Conservation (phyloP, 768 basidiomycete species). For the Mycena capillaripes region DNA sequence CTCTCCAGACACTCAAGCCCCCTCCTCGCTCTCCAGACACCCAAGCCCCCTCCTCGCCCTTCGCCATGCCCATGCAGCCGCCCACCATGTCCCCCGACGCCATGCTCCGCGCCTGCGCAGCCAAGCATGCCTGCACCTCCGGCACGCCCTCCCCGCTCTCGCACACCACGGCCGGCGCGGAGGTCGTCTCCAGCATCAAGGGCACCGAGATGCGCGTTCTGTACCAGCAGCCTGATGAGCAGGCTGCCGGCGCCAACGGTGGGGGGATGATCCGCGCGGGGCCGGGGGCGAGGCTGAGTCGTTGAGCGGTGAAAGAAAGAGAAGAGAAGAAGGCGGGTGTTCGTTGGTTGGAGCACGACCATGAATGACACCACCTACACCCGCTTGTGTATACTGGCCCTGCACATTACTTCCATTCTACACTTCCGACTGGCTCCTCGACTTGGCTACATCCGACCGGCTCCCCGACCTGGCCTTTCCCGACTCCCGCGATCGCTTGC, state of each 20-base stretch:
- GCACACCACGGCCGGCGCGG: slow-evolving; percentile 8
- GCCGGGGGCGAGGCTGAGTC: not conserved
- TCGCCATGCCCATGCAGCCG: slow-evolving; percentile 50
- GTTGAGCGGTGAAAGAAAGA: not conserved
- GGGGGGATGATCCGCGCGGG: not conserved
- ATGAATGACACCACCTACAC: not conserved
- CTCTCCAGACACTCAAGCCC: no score
- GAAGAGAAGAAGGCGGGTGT: not conserved
- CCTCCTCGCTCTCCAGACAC: no score
- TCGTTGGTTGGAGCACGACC: no score
- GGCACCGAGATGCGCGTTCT: slow-evolving; percentile 31
- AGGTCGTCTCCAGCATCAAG: slow-evolving; percentile 17
- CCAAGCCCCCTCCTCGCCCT: slow-evolving; percentile 34
- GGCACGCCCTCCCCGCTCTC: not conserved
- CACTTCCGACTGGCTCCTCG: slow-evolving; percentile 6
- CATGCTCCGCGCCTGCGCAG: slow-evolving; percentile 83
- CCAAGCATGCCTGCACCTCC: slow-evolving; percentile 46
- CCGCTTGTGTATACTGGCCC: not conserved
- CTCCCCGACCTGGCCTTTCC: no score
- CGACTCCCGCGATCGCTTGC: no score
- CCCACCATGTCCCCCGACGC: slow-evolving; percentile 75
- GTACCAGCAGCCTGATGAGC: slow-evolving; percentile 22
- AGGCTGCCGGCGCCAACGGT: not conserved
- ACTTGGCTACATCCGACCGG: not conserved
- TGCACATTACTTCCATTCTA: not conserved